phyloP scores from a whole-genome alignment of 768 basidiomycete genomes.

The Tylopilus sp. region DNA sequence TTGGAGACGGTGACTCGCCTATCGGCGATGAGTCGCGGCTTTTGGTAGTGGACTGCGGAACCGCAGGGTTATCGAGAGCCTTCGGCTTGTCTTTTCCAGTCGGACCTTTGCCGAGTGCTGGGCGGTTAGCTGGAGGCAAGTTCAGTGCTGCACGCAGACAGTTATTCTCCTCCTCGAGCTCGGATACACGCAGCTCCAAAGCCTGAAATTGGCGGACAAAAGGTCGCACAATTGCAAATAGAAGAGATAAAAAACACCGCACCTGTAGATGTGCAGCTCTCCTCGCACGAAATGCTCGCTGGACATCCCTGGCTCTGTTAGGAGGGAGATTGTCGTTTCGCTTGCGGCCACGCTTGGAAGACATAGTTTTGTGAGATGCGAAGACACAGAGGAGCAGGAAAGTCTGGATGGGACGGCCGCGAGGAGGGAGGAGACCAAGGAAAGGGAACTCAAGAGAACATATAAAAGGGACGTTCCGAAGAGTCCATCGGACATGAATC shows the following conservation, averaged over 20 bases:
- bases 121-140: conserved; percentile 70
- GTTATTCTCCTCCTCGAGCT: conserved; percentile 82
- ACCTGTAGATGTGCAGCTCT: conserved; percentile 86
- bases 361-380: conserved; percentile 45
- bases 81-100: conserved; percentile 85
- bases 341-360: conserved; percentile 85
- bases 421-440: conserved; percentile 30
- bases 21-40: conserved; percentile 68
- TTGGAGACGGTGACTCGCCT: conserved; percentile 45
- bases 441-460: conserved; percentile 37
- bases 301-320: conserved; percentile 79
- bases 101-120: conserved; percentile 76
- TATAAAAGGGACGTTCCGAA: conserved; percentile 37
- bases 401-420: conserved; percentile 27
- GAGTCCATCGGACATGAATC: conserved; percentile 33
- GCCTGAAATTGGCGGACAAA: conserved; percentile 48
- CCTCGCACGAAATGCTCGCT: conserved; percentile 84
- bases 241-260: conserved; percentile 31
- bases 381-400: conserved; percentile 7
- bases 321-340: conserved; percentile 63
- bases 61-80: conserved; percentile 34
- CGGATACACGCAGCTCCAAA: conserved; percentile 74
- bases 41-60: conserved; percentile 42
- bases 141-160: conserved; percentile 68
- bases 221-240: conserved; percentile 40